Evolutionary conservation across 495 filamentous ascomycete species (phyloP).

Genomic region (Podospora tetraspora): DNA sequence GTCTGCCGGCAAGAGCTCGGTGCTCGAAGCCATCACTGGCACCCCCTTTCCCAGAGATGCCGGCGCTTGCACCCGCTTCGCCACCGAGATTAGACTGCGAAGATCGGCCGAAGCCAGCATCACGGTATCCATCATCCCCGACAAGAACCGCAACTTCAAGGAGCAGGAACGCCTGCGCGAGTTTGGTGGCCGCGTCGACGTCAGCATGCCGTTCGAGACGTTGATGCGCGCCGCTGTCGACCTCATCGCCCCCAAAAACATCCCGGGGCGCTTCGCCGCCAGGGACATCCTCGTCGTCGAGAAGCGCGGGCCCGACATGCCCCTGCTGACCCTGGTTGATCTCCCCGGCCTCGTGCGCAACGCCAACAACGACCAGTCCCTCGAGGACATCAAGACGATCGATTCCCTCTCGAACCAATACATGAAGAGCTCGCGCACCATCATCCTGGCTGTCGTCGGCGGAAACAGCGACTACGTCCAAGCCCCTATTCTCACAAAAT

Average conservation of each 20-base stretch:
- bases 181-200: constrained; percentile 35
- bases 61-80: constrained; percentile 62
- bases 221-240: constrained; percentile 34
- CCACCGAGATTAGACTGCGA: constrained; percentile 52
- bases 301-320: constrained; percentile 46
- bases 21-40: constrained; percentile 66
- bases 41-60: constrained; percentile 63
- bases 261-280: constrained; percentile 35
- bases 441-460: constrained; percentile 50
- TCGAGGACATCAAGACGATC: constrained; percentile 43
- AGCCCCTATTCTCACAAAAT: constrained; percentile 43
- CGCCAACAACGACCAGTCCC: constrained; percentile 44
- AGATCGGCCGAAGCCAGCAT: constrained; percentile 42
- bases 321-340: constrained; percentile 54
- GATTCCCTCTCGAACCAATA: constrained; percentile 43
- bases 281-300: constrained; percentile 50
- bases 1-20: constrained; percentile 67
- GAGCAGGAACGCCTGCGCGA: constrained; percentile 41
- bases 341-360: constrained; percentile 50
- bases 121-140: constrained; percentile 49
- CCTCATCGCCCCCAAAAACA: constrained; percentile 35
- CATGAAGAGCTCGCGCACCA: constrained; percentile 47
- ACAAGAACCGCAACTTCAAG: constrained; percentile 31
- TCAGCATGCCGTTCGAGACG: constrained; percentile 30
- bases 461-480: constrained; percentile 49